Base-by-base conservation (phyloP, 495 filamentous ascomycete species). In the Usnea hakonensis region DNA sequence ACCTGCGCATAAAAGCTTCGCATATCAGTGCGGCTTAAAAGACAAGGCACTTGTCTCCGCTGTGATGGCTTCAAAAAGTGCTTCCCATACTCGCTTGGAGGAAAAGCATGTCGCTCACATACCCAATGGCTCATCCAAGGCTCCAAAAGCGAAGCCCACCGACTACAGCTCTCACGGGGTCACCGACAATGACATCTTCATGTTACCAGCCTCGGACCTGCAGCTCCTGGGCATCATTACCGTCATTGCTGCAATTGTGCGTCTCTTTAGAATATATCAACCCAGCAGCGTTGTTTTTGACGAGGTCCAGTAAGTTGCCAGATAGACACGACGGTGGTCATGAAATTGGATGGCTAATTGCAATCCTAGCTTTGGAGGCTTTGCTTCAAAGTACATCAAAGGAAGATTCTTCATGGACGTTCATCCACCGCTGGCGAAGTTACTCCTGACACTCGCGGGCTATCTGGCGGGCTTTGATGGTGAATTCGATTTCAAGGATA, bases 381-480 rank as follows among this genome's bases (percentile, higher is more conserved):
- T 97, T 70, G 94, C 94, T 46, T 89, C 89, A 63, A 97, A 98
- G 73, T 98, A 98, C 72, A 97, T 98, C 79, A 97, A 97, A 75
- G 94, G 94, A 65, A 84, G 78, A 66, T 98, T 98, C 79, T 98
- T 98, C 74, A 98, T 98, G 94, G 94, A 98, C 70, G 94, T 98
- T 5, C 94, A 98, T 69, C 94, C 94, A 19, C 94, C 94, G n/a
- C 82, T 98, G 11, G 94, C 94, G 55, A 98, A 98, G 76, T 78
- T 98, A 63, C 84, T 98, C 66, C 88, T 98, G 64, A 96, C 94
- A 46, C 85, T 98, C 46, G 91, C 93, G 65, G 94, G 94, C 56
- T 98, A 88, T 87, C 75, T 97, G 55, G 94, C 92, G 65, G 94
- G 95, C 28, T 98, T 97, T 70, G 83, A 97, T 73, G 94, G 94